Conservation (phyloP, 2,329 filamentous ascomycete genomes). For the Cladosporium sphaerospermum region DNA sequence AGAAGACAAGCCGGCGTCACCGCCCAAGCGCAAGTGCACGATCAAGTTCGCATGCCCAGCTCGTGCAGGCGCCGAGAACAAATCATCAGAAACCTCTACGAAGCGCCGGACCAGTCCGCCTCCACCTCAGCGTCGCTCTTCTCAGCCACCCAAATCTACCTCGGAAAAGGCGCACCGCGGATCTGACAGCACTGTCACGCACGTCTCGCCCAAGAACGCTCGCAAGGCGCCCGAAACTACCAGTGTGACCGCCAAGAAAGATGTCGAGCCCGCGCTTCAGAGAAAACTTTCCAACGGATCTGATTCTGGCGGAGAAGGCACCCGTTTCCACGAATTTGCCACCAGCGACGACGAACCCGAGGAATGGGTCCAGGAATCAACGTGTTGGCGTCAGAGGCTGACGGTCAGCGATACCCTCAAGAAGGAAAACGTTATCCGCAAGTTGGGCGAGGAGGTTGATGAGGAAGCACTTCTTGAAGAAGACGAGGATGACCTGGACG, state of each 20-base stretch:
- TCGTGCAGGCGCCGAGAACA: slow-evolving; percentile 38
- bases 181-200: slow-evolving; percentile 46
- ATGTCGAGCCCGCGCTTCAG: slow-evolving; percentile 28
- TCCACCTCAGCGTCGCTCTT: slow-evolving; percentile 26
- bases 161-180: slow-evolving; percentile 36
- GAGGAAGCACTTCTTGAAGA: slow-evolving; percentile 75
- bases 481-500: slow-evolving; percentile 33
- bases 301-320: slow-evolving; percentile 48
- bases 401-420: slow-evolving; percentile 84
- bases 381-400: slow-evolving; percentile 60
- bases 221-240: not conserved
- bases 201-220: slow-evolving; percentile 36
- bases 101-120: slow-evolving; percentile 37
- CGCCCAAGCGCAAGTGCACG: slow-evolving; percentile 50
- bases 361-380: slow-evolving; percentile 78
- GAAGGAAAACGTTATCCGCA: slow-evolving; percentile 84
- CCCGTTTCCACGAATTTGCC: slow-evolving; percentile 82
- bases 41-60: slow-evolving; percentile 73
- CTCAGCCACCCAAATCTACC: slow-evolving; percentile 4
- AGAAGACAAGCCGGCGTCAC: slow-evolving; percentile 24
- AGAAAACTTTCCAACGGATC: slow-evolving; percentile 21
- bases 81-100: slow-evolving; percentile 18
- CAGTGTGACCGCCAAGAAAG: slow-evolving; percentile 22
- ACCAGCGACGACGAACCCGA: slow-evolving; percentile 75
- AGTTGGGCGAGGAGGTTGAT: slow-evolving; percentile 81